phyloP scores from a whole-genome alignment of 257 asterid species.

The Marsdenia floribunda region DNA sequence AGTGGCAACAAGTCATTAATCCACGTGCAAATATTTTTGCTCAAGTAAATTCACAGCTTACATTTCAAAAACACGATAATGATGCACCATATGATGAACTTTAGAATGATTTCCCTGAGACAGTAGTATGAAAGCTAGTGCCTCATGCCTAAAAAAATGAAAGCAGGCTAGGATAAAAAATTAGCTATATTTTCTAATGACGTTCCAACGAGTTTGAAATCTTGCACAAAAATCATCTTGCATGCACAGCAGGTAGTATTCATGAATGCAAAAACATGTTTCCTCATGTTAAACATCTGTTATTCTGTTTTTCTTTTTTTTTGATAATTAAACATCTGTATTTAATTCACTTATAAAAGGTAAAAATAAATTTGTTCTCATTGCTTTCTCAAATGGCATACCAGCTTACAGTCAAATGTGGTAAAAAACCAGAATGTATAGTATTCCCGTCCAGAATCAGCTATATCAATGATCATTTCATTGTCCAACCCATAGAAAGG shows the following conservation, averaged over 20 bases:
- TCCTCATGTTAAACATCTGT: neutral
- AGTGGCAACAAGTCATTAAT: neutral
- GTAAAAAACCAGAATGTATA: slow-evolving; percentile 97
- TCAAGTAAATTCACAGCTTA: neutral
- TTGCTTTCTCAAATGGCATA: slow-evolving; percentile 30
- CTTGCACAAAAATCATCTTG: neutral
- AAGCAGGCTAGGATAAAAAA: neutral
- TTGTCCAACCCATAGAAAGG: slow-evolving; percentile 93
- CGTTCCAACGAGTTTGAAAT: neutral
- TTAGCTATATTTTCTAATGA: neutral
- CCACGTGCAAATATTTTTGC: neutral
- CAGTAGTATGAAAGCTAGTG: neutral
- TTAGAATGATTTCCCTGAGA: neutral
- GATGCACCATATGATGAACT: neutral
- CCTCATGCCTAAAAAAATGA: neutral
- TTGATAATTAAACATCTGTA: too few species aligned
- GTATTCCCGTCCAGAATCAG: slow-evolving; percentile 84
- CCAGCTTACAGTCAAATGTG: slow-evolving; percentile 68
- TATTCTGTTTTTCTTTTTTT: too few species aligned
- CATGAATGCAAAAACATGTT: neutral
- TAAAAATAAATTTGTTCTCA: neutral
- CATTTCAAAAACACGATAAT: neutral
- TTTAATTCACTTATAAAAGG: neutral
- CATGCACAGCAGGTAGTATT: neutral
- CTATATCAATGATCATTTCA: slow-evolving; percentile 76